A percentile compares a stretch with the other conserved stretches of the same genome.
phyloP scores from a whole-genome alignment of 495 filamentous ascomycete species.

The Cudoniella acicularis region DNA sequence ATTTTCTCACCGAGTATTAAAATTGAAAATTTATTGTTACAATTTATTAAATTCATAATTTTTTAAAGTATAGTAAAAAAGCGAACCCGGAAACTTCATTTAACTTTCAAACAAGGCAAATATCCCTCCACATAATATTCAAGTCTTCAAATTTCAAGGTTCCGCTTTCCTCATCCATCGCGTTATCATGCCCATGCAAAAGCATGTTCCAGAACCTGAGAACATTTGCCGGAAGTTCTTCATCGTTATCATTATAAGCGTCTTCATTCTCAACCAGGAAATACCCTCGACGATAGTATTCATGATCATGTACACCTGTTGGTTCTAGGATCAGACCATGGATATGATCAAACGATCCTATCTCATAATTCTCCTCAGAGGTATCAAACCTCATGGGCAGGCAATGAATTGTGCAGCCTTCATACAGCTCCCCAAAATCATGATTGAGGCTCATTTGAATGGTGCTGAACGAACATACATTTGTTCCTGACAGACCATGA shows the following conservation, averaged over 20 bases:
- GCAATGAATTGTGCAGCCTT: neutral
- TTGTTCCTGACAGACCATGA: neutral
- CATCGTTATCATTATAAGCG: neutral
- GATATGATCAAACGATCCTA: neutral
- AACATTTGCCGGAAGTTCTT: neutral
- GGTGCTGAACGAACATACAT: neutral
- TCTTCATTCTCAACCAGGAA: neutral
- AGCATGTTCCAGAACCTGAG: neutral
- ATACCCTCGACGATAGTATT: constrained; percentile 1
- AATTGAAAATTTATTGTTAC: too few relatives aligned
- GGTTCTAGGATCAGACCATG: constrained; percentile 1
- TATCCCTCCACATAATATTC: neutral
- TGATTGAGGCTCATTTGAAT: constrained; percentile 2
- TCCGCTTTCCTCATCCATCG: neutral
- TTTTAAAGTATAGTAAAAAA: neutral
- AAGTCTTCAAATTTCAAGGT: neutral
- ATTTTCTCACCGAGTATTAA: too few relatives aligned
- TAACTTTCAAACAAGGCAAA: neutral
- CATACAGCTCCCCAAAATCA: neutral
- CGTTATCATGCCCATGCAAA: neutral
- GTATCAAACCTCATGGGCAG: constrained; percentile 1
- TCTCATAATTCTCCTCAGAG: constrained; percentile 1
- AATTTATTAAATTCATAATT: too few relatives aligned
- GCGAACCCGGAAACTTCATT: neutral
- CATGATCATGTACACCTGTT: neutral